Evolutionary conservation across 2,329 filamentous ascomycete species (phyloP), one percentile per base, ranked within the genome.

Genomic region (Thermochaetoides dissita): DNA sequence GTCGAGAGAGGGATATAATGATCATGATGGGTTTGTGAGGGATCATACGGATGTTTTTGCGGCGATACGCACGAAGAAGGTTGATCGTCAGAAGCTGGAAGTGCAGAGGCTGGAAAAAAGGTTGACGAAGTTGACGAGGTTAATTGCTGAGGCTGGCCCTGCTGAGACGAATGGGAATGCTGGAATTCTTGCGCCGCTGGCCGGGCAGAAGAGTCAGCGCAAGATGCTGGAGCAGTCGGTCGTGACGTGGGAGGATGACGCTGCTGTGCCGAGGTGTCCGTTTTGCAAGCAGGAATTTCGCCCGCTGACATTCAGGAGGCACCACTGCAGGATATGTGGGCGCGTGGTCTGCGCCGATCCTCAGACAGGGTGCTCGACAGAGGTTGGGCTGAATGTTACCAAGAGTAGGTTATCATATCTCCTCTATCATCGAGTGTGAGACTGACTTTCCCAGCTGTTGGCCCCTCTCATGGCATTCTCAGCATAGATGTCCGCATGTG

Each of bases 271-370:
- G 2, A 79, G 79, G 49, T 98, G 91, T 57, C 91, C 91, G 0
- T 94, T 94, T 56, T 98, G 91, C 55, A 84, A 94, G 56, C 91
- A 98, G 55, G 86, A 94, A 43, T 98, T 98, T 60, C 82, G 86
- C 1, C 82, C 80, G 10, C 96, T 94, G 73, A 84, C 86, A 1
- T 94, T 96, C 55, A 76, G 91, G 53, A 71, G 91, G 51, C 91
- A 96, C 59, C 91, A 98, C 61, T 98, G 91, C 61, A 76, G 91
- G 42, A 81, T 94, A 61, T 98, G 91, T 55, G 91, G 91, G 3
- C 76, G 82, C 36, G 87, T 98, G 0, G 86, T 98, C 0, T 98
- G 91, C 57, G 86, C 86, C 9, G 91, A 98, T 60, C 75, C 75
- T 0, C 72, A 76, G 44, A 98, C 91, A 0, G 78, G 63, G 3